Evolutionary conservation across 163 green algal species (phyloP), one percentile per base, ranked within the genome.

Genomic region (Chlorella variabilis): DNA sequence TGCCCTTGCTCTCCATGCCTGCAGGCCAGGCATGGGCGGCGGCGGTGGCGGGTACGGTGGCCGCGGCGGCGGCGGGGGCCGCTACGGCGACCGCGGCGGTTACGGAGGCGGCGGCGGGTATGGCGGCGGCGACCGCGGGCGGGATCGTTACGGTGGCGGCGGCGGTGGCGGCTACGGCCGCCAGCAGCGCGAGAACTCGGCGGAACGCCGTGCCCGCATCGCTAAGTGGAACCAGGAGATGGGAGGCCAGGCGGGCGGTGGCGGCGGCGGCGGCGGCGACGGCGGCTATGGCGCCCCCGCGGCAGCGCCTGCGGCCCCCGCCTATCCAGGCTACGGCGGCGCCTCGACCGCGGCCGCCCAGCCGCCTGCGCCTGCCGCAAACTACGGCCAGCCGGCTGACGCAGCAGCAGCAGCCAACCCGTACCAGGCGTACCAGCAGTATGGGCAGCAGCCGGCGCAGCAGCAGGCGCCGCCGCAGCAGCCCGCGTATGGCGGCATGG

Each of bases 161-260:
- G 69, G 81, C 51, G 77, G 73, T n/a, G 77, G 48, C n/a, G 59
- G 51, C 41, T 41, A 63, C 18, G 39, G 75, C 33, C 25, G 62
- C 45, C 27, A 71, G 65, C 25, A 73, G 63, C 83, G 93, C 9
- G 94, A 98, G 74, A 85, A 58, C 17, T 94, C 87, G 48, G 95
- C 91, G 29, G 96, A 98, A 87, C 90, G 96, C 3, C 85, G 96
- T 0, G 94, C 93, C 1, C 94, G 90, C 63, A 98, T 99, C 65
- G 93, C 94, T 9, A 65, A 90, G 13, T 99, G 95, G 95, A 98
- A 98, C 83, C 71, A 94, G 69, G 77, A 45, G 21, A 67, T 84
- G 51, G 70, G 49, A 13, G 70, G 49, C 70, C 59, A 67, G 59
- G 59, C 59, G 27, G 42, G 21, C 42, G 68, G 42, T 29, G 67